Conservation (phyloP, 345 rosid species). For the Citrus unshiu region DNA sequence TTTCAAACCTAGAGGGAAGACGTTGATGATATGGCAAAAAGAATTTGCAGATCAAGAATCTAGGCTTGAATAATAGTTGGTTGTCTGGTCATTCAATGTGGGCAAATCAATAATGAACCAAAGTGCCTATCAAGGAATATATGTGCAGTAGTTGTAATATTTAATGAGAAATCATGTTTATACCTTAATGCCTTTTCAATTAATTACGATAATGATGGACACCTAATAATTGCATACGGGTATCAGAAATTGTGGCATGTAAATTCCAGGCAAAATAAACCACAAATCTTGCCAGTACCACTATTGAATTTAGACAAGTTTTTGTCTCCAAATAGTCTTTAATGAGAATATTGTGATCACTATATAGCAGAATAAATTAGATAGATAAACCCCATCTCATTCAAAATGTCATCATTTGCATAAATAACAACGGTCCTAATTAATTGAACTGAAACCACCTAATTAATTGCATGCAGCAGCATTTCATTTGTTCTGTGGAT, state of each 20-base stretch:
- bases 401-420: neutral
- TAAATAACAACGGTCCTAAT: slow-evolving; percentile 13
- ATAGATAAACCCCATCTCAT: neutral
- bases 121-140: neutral
- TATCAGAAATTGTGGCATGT: slow-evolving; percentile 12
- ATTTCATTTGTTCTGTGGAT: neutral
- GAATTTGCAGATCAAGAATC: neutral
- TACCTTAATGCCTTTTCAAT: neutral
- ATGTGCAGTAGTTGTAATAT: neutral
- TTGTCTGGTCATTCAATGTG: neutral
- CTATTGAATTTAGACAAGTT: slow-evolving; percentile 8
- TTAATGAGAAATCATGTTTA: slow-evolving; percentile 8
- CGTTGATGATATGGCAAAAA: neutral
- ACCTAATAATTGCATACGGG: slow-evolving; percentile 14
- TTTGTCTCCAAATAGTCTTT: neutral
- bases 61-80: neutral
- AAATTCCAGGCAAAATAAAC: slow-evolving; percentile 5
- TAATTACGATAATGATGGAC: slow-evolving; percentile 14
- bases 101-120: slow-evolving; percentile 14
- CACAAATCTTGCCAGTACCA: slow-evolving; percentile 14
- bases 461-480: neutral
- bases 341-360: slow-evolving; percentile 4
- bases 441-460: neutral
- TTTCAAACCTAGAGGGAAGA: neutral
- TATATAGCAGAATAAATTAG: neutral